Conservation (phyloP, 140 eudicot genomes). For the Erigeron philadelphicus region DNA sequence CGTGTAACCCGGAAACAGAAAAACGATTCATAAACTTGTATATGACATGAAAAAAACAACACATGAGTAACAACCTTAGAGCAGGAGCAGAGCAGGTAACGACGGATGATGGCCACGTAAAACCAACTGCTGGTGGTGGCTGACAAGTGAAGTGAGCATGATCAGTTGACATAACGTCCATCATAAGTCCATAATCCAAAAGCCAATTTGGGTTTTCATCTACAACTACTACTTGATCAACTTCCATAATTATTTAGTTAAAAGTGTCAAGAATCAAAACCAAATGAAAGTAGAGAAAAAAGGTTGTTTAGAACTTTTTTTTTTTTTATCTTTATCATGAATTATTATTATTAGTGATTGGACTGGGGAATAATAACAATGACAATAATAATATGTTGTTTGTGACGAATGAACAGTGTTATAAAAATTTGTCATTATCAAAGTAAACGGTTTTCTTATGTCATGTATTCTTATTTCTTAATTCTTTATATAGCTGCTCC, state of each 20-base stretch:
- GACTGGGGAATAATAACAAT: slow-evolving; percentile 25
- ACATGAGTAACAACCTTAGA: slow-evolving; percentile 29
- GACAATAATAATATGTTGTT: not conserved
- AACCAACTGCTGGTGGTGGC: slow-evolving; percentile 30
- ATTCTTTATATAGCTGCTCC: slow-evolving; percentile 15
- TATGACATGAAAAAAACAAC: not conserved
- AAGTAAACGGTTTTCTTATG: slow-evolving; percentile 37
- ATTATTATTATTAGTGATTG: slow-evolving; percentile 15
- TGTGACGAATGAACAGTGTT: slow-evolving; percentile 26
- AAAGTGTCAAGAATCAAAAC: not conserved
- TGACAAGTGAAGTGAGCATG: slow-evolving; percentile 29
- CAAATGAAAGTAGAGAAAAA: not conserved
- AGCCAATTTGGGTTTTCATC: slow-evolving; percentile 46
- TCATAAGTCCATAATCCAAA: slow-evolving; percentile 44
- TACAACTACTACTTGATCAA: slow-evolving; percentile 20
- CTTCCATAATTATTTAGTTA: slow-evolving; percentile 26
- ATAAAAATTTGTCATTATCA: slow-evolving; percentile 35
- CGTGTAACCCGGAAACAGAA: not conserved
- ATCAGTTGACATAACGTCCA: slow-evolving; percentile 43
- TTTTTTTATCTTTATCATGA: not conserved
- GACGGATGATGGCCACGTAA: slow-evolving; percentile 39
- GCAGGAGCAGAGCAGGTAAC: slow-evolving; percentile 34
- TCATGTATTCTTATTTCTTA: slow-evolving; percentile 9
- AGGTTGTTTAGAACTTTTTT: no score
- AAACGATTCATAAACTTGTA: not conserved